Evolutionary conservation across 352 stramenopile species (phyloP).

Genomic region (Pythium phragmitis): DNA sequence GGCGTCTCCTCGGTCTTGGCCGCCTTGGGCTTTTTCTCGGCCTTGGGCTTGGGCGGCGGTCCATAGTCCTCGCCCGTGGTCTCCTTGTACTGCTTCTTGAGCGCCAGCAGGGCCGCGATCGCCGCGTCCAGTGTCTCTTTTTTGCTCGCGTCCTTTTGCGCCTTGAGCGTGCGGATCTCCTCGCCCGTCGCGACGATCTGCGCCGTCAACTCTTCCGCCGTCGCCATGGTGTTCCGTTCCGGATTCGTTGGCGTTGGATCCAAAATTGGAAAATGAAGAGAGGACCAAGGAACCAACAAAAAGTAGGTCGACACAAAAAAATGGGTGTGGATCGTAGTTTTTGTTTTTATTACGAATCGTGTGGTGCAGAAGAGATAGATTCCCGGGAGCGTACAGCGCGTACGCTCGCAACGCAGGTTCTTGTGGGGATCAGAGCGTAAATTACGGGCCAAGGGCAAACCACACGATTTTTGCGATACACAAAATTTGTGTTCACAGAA

Average conservation of each 20-base stretch:
- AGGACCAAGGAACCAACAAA: constrained; percentile 1
- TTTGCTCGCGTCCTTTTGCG: constrained; percentile 45
- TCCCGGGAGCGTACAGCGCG: constrained; percentile 22
- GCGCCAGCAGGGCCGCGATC: constrained; percentile 57
- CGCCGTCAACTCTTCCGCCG: constrained; percentile 51
- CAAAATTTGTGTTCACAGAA: constrained; percentile 9
- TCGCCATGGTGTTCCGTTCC: constrained; percentile 23
- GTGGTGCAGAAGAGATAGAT: constrained; percentile 17
- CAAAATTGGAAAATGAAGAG: constrained; percentile 15
- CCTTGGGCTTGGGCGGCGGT: constrained; percentile 62
- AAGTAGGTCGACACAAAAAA: constrained; percentile 4
- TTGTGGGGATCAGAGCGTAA: constrained; percentile 18
- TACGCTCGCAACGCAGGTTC: constrained; percentile 26
- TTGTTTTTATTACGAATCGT: constrained; percentile 13
- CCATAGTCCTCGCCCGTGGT: constrained; percentile 71
- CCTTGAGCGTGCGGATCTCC: constrained; percentile 72
- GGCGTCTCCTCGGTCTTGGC: background rate
- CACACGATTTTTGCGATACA: constrained; percentile 1
- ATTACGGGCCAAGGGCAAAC: constrained; percentile 3
- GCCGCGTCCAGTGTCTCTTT: constrained; percentile 50
- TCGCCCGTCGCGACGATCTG: constrained; percentile 70
- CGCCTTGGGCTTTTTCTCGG: constrained; percentile 48
- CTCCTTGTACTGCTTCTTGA: constrained; percentile 80
- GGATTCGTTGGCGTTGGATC: constrained; percentile 3
- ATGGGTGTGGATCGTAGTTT: background rate